Conservation (phyloP, 352 stramenopile genomes). For the Phytophthora sansomeana region DNA sequence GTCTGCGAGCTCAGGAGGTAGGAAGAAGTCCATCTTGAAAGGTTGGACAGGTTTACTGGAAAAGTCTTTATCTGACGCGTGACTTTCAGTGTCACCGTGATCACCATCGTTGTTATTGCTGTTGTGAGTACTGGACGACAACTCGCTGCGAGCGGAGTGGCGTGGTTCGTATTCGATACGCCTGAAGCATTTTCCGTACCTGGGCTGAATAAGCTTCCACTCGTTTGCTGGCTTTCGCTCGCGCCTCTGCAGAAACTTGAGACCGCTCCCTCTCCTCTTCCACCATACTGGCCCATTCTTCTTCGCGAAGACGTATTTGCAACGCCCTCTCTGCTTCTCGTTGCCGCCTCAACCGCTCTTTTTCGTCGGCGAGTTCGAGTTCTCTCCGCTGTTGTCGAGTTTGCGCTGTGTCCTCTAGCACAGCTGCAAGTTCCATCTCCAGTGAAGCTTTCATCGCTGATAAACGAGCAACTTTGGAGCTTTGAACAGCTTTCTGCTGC, state of each 20-base stretch:
- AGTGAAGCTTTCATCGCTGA: conserved; percentile 37
- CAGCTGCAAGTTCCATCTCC: conserved; percentile 43
- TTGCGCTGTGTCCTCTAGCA: conserved; percentile 32
- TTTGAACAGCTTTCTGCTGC: conserved; percentile 28
- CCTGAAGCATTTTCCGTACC: conserved; percentile 44
- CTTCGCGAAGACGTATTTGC: conserved; percentile 47
- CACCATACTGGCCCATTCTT: conserved; percentile 60
- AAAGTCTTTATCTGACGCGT: background rate
- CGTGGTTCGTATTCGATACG: conserved; percentile 29
- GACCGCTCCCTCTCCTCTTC: conserved; percentile 58
- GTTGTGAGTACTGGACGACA: conserved; percentile 4
- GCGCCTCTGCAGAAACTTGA: conserved; percentile 51
- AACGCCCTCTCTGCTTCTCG: conserved; percentile 60
- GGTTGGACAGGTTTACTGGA: background rate
- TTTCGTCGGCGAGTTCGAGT: conserved; percentile 53
- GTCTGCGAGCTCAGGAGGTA: conserved; percentile 58
- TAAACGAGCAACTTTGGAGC: conserved; percentile 34
- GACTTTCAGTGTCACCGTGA: conserved; percentile 25
- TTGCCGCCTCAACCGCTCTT: conserved; percentile 51
- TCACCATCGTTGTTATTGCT: conserved; percentile 32
- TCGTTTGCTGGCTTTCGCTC: conserved; percentile 56
- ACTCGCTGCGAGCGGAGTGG: conserved; percentile 9
- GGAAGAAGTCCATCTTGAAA: conserved; percentile 23
- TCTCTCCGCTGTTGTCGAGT: conserved; percentile 44
- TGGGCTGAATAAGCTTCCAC: conserved; percentile 39